Conservation (phyloP, 495 filamentous ascomycete genomes). For the Beverwykella pulmonaria region DNA sequence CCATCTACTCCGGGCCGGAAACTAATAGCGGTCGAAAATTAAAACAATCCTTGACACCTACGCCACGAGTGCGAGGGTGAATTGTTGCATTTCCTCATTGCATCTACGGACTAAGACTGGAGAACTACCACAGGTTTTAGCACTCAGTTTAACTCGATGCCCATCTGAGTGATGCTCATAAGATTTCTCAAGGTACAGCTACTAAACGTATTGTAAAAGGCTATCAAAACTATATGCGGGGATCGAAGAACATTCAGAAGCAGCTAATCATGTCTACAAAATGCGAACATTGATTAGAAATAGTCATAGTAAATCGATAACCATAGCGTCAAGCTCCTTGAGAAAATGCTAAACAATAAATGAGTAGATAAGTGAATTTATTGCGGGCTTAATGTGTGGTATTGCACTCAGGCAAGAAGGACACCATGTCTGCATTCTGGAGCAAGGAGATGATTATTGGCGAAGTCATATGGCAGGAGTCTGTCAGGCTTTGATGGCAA, state of each 20-base stretch:
- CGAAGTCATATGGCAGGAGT: not conserved
- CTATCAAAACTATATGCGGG: too few species aligned
- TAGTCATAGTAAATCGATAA: not conserved
- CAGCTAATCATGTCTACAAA: not conserved
- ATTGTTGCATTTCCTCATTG: too few species aligned
- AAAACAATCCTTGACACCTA: too few species aligned
- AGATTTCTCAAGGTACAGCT: not conserved
- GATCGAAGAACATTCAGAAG: too few species aligned
- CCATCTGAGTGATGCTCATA: too few species aligned
- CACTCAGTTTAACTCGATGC: too few species aligned
- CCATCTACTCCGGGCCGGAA: too few species aligned
- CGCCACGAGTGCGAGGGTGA: too few species aligned
- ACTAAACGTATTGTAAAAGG: not conserved
- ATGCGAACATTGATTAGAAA: not conserved
- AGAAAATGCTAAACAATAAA: not conserved
- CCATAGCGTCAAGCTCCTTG: not conserved
- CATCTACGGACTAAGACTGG: too few species aligned
- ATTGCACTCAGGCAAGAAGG: not conserved
- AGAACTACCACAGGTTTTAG: too few species aligned
- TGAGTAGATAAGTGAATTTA: not conserved
- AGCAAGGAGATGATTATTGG: not conserved
- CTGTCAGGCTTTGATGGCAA: too few species aligned
- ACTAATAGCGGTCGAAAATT: too few species aligned
- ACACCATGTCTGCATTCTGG: not conserved
- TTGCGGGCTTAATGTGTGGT: not conserved